Evolutionary conservation across 163 green algal genomes (phyloP).

Genomic region (Scenedesmus sp.): DNA sequence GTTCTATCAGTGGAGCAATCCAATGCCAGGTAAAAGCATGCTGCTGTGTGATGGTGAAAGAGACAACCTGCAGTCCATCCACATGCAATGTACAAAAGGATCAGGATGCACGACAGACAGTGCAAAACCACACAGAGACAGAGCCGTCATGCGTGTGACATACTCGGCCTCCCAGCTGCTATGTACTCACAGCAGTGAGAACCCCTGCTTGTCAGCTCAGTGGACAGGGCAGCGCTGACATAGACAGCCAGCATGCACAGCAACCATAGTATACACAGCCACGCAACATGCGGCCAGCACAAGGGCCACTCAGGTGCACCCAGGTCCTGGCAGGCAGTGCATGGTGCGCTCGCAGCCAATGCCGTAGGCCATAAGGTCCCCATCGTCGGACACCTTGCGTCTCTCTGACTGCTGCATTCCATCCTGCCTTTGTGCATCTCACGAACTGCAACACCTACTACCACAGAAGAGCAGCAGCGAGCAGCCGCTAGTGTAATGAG

Average conservation of each 20-base stretch:
- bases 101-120: background rate
- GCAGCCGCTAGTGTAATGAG: background rate
- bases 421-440: background rate
- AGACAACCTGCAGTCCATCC: background rate
- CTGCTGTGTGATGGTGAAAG: background rate
- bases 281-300: background rate
- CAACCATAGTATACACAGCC: background rate
- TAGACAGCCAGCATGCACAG: background rate
- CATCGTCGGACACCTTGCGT: background rate
- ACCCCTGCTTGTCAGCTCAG: background rate
- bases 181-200: background rate
- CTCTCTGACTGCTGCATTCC: background rate
- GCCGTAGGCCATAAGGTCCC: background rate
- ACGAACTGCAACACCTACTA: background rate
- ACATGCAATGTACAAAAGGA: background rate
- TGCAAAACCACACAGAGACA: background rate
- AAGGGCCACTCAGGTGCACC: constrained; percentile 5
- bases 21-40: background rate
- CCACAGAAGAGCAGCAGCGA: background rate
- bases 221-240: background rate
- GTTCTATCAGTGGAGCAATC: background rate
- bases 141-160: no score
- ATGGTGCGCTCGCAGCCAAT: background rate
- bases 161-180: background rate
- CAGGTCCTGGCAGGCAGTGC: constrained; percentile 2